Percentiles rank a stretch among this genome's conserved stretches.
phyloP scores from a whole-genome alignment of 2,329 filamentous ascomycete species.

The Xylariaceae sp. region DNA sequence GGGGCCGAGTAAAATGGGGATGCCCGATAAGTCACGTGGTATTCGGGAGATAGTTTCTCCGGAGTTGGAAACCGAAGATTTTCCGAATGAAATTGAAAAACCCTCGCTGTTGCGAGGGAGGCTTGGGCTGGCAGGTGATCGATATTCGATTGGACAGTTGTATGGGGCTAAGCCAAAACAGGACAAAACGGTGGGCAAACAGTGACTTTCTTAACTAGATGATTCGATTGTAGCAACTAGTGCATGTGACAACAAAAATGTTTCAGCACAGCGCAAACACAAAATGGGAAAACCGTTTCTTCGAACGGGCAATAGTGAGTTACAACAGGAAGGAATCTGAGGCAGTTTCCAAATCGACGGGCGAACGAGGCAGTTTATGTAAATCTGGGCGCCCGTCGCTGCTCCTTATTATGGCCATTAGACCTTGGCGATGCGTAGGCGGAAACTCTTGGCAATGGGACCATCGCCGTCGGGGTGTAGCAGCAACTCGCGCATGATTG shows the following conservation, averaged over 20 bases:
- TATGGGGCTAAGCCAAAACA: conserved; percentile 19
- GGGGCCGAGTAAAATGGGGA: conserved; percentile 1
- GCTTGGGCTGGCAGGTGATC: not conserved
- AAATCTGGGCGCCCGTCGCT: conserved; percentile 37
- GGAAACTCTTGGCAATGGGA: conserved; percentile 43
- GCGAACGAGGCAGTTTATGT: conserved; percentile 40
- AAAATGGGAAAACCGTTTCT: conserved; percentile 13
- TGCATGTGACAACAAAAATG: conserved; percentile 4
- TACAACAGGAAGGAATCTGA: conserved; percentile 20
- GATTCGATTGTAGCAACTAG: conserved; percentile 11
- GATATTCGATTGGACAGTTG: conserved; percentile 7
- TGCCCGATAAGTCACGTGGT: conserved; percentile 21
- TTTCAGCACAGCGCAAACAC: not conserved
- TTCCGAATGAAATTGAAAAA: conserved; percentile 16
- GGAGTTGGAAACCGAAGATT: conserved; percentile 3
- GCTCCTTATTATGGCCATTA: conserved; percentile 41
- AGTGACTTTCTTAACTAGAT: conserved; percentile 8
- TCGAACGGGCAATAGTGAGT: conserved; percentile 7
- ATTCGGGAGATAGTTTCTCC: conserved; percentile 11
- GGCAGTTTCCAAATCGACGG: conserved; percentile 23
- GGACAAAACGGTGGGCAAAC: conserved; percentile 7
- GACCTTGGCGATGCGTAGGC: conserved; percentile 41
- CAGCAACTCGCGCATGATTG: conserved; percentile 34
- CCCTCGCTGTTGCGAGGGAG: conserved; percentile 10
- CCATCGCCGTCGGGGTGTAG: conserved; percentile 38